Evolutionary conservation across 2,329 filamentous ascomycete species (phyloP), one percentile per base, ranked within the genome.

Genomic region (Claviceps sp.): DNA sequence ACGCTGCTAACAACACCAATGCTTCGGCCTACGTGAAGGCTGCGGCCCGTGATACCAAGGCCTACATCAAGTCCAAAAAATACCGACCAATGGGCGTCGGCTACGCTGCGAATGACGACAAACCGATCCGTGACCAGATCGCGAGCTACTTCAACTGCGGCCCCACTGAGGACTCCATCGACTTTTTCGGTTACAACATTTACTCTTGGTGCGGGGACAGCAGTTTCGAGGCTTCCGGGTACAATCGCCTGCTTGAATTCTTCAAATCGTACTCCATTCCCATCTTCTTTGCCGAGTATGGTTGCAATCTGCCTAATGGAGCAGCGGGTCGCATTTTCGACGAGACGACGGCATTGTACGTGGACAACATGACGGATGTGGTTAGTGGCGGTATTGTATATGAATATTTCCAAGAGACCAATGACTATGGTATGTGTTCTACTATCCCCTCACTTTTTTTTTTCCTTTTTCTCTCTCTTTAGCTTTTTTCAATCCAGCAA

Each of bases 111-210:
- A 93, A 94, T 70, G 93, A 97, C 61, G 90, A 96, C 68, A 78
- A 82, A 43, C 77, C 80, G 22, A 94, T 95, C 61, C 87, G 93
- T 68, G 77, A 77, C 57, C 75, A 88, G 62, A 81, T 97, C 64
- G 87, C 88, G 59, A 74, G 88, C 66, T 98, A 95, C 79, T 96
- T 98, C 74, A 90, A 95, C 78, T 98, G 93, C 65, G 88, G 90
- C 55, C 52, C 64, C 3, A 68, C 80, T 55, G 65, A 75, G 43
- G 71, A 74, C 9, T 63, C 85, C 54, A 95, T 97, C 59, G 93
- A 98, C 71, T 97, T 94, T 77, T 98, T 90, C 86, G 93, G 93
- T 53, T 97, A 97, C 84, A 98, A 98, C 78, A 95, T 97, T 73
- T 98, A 98, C 79, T 95, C 90, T 50, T 98, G 93, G 93, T 98